Base-by-base conservation (phyloP, 345 rosid genomes). In the Linum trigynum region DNA sequence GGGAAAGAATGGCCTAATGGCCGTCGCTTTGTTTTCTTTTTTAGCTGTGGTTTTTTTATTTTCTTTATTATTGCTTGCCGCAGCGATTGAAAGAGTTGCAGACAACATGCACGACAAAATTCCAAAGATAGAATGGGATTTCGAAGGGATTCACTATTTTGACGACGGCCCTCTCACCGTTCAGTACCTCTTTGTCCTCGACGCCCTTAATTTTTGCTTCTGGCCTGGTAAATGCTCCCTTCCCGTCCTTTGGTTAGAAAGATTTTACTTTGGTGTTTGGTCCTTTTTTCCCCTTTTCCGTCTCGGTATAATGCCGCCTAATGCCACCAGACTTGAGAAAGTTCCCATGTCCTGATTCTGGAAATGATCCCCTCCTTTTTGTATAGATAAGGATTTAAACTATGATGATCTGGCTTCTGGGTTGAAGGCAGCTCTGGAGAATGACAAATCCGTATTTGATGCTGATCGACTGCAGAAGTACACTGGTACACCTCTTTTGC, bases 141-240 rank as follows among this genome's bases (percentile, higher is more conserved):
- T 75, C 59, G 96, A 88, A 79, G 92, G 92, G 75, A 88, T 86
- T 80, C 96, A 88, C 73, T 88, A 82, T 68, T 84, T 86, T 60
- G 92, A 86, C 66, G 68, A 68, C 64, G 88, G 90, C 15, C 83
- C 90, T 1, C 88, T 86, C 48, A 81, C 96, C 37, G 85, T 84
- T 59, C 96, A 85, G 78, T 88, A 88, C 69, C 85, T 88, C n/a
- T 78, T 88, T 50, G 96, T 86, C 61, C 68, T 88, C 75, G 96
- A 88, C 74, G 81, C 96, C 64, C 45, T 88, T 69, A 88, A 86
- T 77, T 88, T 88, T 67, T 88, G 96, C 68, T 88, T 88, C 58
- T 86, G 96, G 96, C 92, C 96, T 42, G 96, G 92, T 88, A 67
- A 35, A 38, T 23, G 36, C 14, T 36, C 3, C 56, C 3, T 3